Evolutionary conservation across 805 yeast genomes (phyloP).

Genomic region (Pichia nakasei): DNA sequence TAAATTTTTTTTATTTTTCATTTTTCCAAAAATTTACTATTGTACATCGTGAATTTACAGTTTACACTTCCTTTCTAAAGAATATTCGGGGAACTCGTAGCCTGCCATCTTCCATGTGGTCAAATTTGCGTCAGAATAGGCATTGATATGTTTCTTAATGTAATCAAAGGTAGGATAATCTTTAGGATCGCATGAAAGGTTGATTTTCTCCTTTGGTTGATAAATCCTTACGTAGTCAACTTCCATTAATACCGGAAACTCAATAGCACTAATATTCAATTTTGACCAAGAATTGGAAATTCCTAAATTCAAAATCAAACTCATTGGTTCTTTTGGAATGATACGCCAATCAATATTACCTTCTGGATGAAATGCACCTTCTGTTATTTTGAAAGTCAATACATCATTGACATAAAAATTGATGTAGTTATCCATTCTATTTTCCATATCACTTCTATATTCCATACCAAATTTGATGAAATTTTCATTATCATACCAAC

Average conservation of each 20-base stretch:
- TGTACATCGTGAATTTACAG: too few species aligned
- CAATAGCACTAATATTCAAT: conserved; percentile 29
- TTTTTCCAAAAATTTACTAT: too few species aligned
- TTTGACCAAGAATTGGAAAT: conserved; percentile 47
- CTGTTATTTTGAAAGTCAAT: conserved; percentile 24
- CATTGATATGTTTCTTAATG: conserved; percentile 11
- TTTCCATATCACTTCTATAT: conserved; percentile 22
- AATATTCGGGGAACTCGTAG: conserved; percentile 26
- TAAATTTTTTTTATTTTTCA: too few species aligned
- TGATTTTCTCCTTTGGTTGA: conserved; percentile 27
- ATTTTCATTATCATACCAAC: conserved; percentile 28
- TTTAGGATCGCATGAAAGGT: conserved; percentile 31
- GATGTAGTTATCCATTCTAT: conserved; percentile 25
- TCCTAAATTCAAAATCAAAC: conserved; percentile 71
- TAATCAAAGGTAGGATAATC: conserved; percentile 30
- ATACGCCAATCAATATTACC: conserved; percentile 60
- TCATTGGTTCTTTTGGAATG: conserved; percentile 81
- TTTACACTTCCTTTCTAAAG: conserved; percentile 3
- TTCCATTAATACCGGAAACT: conserved; percentile 30
- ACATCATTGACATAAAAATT: conserved; percentile 28
- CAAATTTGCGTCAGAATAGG: conserved; percentile 28
- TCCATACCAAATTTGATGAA: conserved; percentile 32
- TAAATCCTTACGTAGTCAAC: conserved; percentile 34
- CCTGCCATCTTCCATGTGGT: conserved; percentile 35
- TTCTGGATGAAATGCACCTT: conserved; percentile 31